Conservation (phyloP, 805 yeast genomes). For the Cyberlindnera xishuangbannaensis region DNA sequence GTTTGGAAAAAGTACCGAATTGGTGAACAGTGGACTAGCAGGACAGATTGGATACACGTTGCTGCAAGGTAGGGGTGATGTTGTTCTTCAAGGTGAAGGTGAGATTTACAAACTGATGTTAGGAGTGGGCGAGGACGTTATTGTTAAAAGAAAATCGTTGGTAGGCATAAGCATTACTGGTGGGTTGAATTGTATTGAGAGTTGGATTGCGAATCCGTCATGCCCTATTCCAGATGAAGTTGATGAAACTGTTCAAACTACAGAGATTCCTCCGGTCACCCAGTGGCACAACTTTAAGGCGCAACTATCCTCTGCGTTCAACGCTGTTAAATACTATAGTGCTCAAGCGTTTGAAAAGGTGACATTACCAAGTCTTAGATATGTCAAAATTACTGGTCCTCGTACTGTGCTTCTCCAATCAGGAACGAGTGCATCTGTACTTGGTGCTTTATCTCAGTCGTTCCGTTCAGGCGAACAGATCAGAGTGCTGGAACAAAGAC, state of each 20-base stretch:
- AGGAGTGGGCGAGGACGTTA: conserved; percentile 40
- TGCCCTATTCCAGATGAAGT: neutral
- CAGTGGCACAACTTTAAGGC: too few relatives aligned
- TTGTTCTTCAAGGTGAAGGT: conserved; percentile 50
- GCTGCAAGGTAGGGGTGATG: conserved; percentile 52
- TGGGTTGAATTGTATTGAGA: conserved; percentile 12
- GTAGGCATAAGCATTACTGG: conserved; percentile 49
- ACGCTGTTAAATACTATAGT: neutral
- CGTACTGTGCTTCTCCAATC: conserved; percentile 21
- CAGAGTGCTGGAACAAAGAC: conserved; percentile 9
- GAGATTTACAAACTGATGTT: conserved; percentile 43
- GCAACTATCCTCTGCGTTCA: neutral
- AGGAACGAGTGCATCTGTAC: conserved; percentile 4
- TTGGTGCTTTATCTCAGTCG: too few relatives aligned
- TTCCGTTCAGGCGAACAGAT: conserved; percentile 6
- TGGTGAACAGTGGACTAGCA: too few relatives aligned
- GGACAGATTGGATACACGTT: conserved; percentile 37
- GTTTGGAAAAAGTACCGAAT: too few relatives aligned
- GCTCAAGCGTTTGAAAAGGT: neutral
- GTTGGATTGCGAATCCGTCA: conserved; percentile 1
- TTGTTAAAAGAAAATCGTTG: conserved; percentile 40
- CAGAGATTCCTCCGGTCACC: too few relatives aligned
- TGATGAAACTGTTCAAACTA: neutral
- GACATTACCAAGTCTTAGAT: conserved; percentile 17
- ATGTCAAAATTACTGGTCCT: conserved; percentile 50